Evolutionary conservation across 2,329 filamentous ascomycete species (phyloP), one percentile per base, ranked within the genome.

Genomic region (Phialocephala subalpina): DNA sequence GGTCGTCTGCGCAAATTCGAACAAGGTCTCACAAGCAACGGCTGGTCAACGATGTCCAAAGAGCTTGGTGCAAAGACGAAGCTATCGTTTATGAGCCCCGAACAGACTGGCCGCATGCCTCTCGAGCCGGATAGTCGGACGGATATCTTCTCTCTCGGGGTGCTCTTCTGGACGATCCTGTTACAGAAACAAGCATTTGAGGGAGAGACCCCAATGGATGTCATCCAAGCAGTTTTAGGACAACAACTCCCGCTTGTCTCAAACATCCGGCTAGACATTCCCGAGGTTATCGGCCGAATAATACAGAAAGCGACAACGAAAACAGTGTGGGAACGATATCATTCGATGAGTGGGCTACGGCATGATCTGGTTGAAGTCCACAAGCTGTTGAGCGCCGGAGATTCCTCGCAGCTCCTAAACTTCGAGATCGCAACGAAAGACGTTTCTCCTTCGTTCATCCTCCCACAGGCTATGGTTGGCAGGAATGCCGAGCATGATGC

Each of bases 301-400:
- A 93, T 98, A 49, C 91, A 95, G 76, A 97, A 94, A 77, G 97
- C 97, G 86, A 97, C 94, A 0, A 90, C 93, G 66, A 97, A 97
- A 78, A 91, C 90, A 67, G 92, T 97, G 58, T 86, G 89, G 65
- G 94, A 97, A 63, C 88, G 95, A 16, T 98, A 97, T 76, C 91
- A 97, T 73, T 97, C 93, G 4, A 91, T 92, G 1, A 94, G 92
- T 66, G 94, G 94, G 2, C 84, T 97, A 66, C 93, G 93, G 70
- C 85, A 92, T 75, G 95, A 98, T 76, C 80, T 98, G 57, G 79
- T 89, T 58, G 85, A 89, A 73, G 89, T 97, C 9, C 90, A 92
- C 69, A 85, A 90, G 70, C 84, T 95, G 49, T 82, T 97, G 7
- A 87, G 86, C 4, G 88, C 93, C 73, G 94, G 93, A 16, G 90